Conservation (phyloP, 2,329 filamentous ascomycete species). For the Penicillium olsonii region DNA sequence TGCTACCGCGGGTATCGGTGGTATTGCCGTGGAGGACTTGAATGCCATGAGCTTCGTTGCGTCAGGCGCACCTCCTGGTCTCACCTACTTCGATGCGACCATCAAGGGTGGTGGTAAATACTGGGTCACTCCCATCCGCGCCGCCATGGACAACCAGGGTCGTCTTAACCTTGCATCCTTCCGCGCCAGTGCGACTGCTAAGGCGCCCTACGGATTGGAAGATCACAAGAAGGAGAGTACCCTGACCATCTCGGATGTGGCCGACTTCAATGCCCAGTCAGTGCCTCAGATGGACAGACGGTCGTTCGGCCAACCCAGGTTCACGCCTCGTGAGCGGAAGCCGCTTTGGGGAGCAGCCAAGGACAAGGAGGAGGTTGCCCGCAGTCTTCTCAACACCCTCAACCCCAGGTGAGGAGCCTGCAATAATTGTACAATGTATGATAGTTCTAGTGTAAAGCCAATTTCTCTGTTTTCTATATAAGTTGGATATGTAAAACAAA, state of each 20-base stretch:
- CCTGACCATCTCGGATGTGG: constrained; percentile 31
- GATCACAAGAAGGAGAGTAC: constrained; percentile 33
- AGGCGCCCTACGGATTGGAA: constrained; percentile 39
- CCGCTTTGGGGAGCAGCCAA: constrained; percentile 13
- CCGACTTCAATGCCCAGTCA: constrained; percentile 23
- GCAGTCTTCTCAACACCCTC: constrained; percentile 34
- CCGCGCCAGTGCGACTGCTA: constrained; percentile 34
- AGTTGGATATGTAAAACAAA: constrained; percentile 18
- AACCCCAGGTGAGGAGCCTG: constrained; percentile 18
- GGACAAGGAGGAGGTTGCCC: constrained; percentile 32
- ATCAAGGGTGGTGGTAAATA: constrained; percentile 55
- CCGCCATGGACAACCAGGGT: constrained; percentile 48
- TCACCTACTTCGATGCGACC: constrained; percentile 46
- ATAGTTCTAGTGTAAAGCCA: constrained; percentile 35
- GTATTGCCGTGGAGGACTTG: constrained; percentile 43
- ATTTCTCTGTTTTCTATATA: constrained; percentile 29
- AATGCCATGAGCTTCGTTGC: constrained; percentile 36
- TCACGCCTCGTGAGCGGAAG: constrained; percentile 11
- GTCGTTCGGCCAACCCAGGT: constrained; percentile 18
- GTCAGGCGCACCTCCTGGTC: constrained; percentile 42
- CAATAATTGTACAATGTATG: constrained; percentile 34
- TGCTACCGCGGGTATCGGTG: constrained; percentile 43
- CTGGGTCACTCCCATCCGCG: constrained; percentile 51
- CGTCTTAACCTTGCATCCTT: constrained; percentile 43
- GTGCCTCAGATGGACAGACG: constrained; percentile 36